Percentiles rank a stretch among this genome's conserved stretches.
These are phyloP conservation scores for Clarireedia sp. DNA, from an alignment of 2,329 filamentous ascomycete genomes.

Conservation along the genomic window DNA sequence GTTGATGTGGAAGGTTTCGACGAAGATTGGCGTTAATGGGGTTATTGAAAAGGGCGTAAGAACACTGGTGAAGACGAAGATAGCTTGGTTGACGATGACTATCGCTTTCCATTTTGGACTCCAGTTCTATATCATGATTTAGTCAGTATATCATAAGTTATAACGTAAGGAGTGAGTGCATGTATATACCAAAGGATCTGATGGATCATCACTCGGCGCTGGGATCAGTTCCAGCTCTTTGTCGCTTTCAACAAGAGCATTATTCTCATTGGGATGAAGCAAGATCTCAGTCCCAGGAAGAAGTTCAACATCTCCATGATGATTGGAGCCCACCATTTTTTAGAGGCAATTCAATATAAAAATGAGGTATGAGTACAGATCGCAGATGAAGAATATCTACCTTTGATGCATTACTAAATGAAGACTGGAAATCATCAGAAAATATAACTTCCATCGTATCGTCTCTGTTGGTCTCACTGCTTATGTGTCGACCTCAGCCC, in stretches of 20 bases:
- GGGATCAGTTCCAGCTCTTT: conserved; percentile 13
- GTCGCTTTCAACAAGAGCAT: not conserved
- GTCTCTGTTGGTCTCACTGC: too few relatives aligned
- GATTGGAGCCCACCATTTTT: not conserved
- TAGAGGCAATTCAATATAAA: not conserved
- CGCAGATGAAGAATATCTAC: too few relatives aligned
- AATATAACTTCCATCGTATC: too few relatives aligned
- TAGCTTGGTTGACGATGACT: not conserved
- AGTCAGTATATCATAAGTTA: conserved; percentile 24
- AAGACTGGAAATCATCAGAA: too few relatives aligned
- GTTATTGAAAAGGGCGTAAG: conserved; percentile 30
- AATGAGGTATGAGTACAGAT: not conserved
- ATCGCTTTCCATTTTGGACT: not conserved
- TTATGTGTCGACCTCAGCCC: too few relatives aligned
- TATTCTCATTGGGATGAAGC: conserved; percentile 1
- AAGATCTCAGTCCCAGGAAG: conserved; percentile 16
- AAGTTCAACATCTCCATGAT: not conserved
- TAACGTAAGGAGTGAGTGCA: not conserved
- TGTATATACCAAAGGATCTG: conserved; percentile 12
- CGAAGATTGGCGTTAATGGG: conserved; percentile 31
- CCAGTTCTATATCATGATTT: conserved; percentile 24
- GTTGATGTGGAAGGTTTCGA: conserved; percentile 29
- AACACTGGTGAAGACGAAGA: conserved; percentile 20
- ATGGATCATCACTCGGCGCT: conserved; percentile 6
- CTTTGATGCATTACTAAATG: too few relatives aligned